Evolutionary conservation across 2,329 filamentous ascomycete species (phyloP).

Genomic region (Arachnomyces sp.): DNA sequence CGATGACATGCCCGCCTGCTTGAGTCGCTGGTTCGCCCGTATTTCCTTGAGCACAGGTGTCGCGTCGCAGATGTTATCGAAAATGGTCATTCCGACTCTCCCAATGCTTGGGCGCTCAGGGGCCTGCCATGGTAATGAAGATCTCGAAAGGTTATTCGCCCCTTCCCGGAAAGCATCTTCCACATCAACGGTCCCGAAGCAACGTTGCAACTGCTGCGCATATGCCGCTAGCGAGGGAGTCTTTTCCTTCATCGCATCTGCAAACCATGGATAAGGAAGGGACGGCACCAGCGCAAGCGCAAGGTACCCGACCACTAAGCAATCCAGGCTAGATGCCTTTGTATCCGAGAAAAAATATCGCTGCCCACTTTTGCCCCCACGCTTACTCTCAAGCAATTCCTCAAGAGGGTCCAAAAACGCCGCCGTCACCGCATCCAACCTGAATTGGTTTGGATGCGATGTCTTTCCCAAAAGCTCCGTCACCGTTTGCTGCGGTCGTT

Average conservation of each 20-base stretch:
- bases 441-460: slow-evolving; percentile 64
- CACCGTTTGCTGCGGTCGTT: slow-evolving; percentile 51
- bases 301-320: slow-evolving; percentile 71
- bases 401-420: slow-evolving; percentile 65
- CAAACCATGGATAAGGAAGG: slow-evolving; percentile 55
- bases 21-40: slow-evolving; percentile 30
- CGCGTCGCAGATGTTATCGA: slow-evolving; percentile 28
- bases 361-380: slow-evolving; percentile 33
- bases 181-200: slow-evolving; percentile 27
- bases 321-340: slow-evolving; percentile 62
- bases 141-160: slow-evolving; percentile 10
- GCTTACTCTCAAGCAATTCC: slow-evolving; percentile 40
- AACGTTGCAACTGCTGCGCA: slow-evolving; percentile 31
- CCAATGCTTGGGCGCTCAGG: slow-evolving; percentile 24
- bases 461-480: slow-evolving; percentile 55
- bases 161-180: slow-evolving; percentile 2
- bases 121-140: slow-evolving; percentile 28
- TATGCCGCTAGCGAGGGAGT: slow-evolving; percentile 39
- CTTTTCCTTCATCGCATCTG: slow-evolving; percentile 47
- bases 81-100: slow-evolving; percentile 26
- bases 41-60: slow-evolving; percentile 30
- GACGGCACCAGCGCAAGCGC: slow-evolving; percentile 59
- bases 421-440: slow-evolving; percentile 62
- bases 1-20: slow-evolving; percentile 21
- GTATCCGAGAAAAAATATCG: slow-evolving; percentile 47